phyloP scores from a whole-genome alignment of 1,284 basidiomycete genomes.

The Trichosporon sp. region DNA sequence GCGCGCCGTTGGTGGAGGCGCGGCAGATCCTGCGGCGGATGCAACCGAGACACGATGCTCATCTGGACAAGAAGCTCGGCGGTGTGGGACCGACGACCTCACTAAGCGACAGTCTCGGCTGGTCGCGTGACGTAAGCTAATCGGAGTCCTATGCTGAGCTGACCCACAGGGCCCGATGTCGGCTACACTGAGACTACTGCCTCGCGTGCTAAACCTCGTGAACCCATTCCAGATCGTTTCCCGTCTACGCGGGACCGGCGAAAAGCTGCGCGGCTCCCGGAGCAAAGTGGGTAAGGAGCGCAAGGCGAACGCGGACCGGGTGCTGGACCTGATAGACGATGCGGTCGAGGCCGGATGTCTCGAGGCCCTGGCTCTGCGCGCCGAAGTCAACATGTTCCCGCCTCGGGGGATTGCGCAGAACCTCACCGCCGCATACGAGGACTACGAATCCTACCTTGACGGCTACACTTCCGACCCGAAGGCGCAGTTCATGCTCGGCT shows the following conservation, averaged over 20 bases:
- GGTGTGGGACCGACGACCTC: constrained; percentile 31
- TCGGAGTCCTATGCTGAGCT: not conserved
- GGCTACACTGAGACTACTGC: constrained; percentile 43
- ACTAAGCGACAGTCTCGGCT: constrained; percentile 47
- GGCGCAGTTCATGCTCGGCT: constrained; percentile 79
- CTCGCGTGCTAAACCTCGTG: constrained; percentile 48
- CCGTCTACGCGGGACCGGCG: constrained; percentile 21
- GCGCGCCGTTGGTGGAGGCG: constrained; percentile 41
- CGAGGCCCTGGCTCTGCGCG: constrained; percentile 74
- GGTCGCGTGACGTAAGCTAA: constrained; percentile 42
- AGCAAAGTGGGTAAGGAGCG: constrained; percentile 22
- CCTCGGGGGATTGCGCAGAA: constrained; percentile 50
- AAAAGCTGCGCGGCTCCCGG: constrained; percentile 26
- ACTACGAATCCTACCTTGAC: constrained; percentile 42
- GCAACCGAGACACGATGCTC: constrained; percentile 36
- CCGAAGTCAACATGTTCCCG: constrained; percentile 66
- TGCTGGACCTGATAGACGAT: constrained; percentile 73
- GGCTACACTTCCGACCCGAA: constrained; percentile 65
- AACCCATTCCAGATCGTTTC: constrained; percentile 26
- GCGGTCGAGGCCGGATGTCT: constrained; percentile 75
- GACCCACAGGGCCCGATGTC: constrained; percentile 46
- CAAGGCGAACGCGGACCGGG: constrained; percentile 63
- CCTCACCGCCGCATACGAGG: constrained; percentile 40
- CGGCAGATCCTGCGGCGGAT: constrained; percentile 38
- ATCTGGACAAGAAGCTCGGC: constrained; percentile 38